Evolutionary conservation across 2,329 filamentous ascomycete genomes (phyloP).

Genomic region (Teratosphaeria nubilosa): DNA sequence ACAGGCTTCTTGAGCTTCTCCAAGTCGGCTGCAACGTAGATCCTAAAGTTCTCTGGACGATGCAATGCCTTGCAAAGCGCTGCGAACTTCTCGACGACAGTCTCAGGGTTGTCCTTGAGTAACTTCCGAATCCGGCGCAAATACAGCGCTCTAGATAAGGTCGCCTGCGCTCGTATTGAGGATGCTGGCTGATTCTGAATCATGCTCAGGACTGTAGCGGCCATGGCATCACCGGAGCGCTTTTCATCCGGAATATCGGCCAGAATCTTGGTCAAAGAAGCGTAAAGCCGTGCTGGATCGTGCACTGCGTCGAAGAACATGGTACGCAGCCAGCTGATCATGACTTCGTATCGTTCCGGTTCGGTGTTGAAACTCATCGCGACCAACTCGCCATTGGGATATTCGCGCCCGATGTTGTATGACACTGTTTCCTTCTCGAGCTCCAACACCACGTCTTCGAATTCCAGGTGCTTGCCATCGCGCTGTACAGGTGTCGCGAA

Average conservation of each 20-base stretch:
- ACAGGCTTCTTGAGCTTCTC: constrained; percentile 65
- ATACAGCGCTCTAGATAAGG: constrained; percentile 78
- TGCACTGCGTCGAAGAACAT: constrained; percentile 86
- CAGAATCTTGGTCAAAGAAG: constrained; percentile 66
- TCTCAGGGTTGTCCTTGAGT: constrained; percentile 63
- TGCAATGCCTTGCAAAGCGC: constrained; percentile 66
- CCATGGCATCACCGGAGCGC: constrained; percentile 65
- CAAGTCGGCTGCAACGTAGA: constrained; percentile 75
- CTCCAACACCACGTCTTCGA: constrained; percentile 85
- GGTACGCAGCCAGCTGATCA: constrained; percentile 74
- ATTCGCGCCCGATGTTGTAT: constrained; percentile 62
- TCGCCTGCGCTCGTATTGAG: constrained; percentile 65
- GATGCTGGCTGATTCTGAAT: constrained; percentile 71
- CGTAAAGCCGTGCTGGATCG: constrained; percentile 55
- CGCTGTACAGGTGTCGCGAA: constrained; percentile 82
- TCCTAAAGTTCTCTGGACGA: constrained; percentile 72
- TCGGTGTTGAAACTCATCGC: constrained; percentile 78
- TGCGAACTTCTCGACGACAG: constrained; percentile 68
- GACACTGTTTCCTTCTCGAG: constrained; percentile 85
- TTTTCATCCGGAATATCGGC: constrained; percentile 89
- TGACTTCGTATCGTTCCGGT: constrained; percentile 71
- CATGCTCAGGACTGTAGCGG: constrained; percentile 56
- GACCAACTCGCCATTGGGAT: constrained; percentile 71
- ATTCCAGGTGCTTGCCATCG: constrained; percentile 66
- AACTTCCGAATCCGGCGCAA: constrained; percentile 76